Conservation (phyloP, 1,284 basidiomycete genomes). For the Ustilago cynodontis region DNA sequence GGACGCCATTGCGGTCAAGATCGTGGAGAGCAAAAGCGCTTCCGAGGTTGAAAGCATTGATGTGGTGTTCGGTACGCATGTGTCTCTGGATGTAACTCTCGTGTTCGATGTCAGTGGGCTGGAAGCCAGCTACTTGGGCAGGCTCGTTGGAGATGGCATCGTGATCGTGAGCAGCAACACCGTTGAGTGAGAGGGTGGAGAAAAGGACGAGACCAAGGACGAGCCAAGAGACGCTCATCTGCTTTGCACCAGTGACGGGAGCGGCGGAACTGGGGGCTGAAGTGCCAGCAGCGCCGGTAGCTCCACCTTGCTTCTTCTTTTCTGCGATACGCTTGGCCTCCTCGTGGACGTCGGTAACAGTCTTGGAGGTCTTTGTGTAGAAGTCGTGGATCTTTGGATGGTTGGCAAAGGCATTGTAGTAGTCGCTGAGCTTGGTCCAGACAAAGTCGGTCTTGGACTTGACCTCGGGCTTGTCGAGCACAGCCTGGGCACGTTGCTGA, state of each 20-base stretch:
- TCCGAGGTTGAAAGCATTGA: conserved; percentile 69
- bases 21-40: conserved; percentile 85
- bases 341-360: conserved; percentile 85
- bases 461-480: conserved; percentile 59
- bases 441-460: conserved; percentile 56
- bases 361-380: conserved; percentile 84
- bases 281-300: conserved; percentile 51
- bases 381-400: conserved; percentile 73
- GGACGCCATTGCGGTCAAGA: conserved; percentile 76
- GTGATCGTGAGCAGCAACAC: conserved; percentile 41
- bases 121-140: conserved; percentile 51
- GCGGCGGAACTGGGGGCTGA: conserved; percentile 21
- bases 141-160: conserved; percentile 43
- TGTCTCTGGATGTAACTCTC: conserved; percentile 68
- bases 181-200: conserved; percentile 40
- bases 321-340: conserved; percentile 83
- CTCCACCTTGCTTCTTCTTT: conserved; percentile 71
- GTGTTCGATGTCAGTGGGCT: conserved; percentile 46
- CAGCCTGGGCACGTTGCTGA: conserved; percentile 51
- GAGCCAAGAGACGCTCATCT: conserved; percentile 52
- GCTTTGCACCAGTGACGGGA: conserved; percentile 22
- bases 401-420: conserved; percentile 61
- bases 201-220: conserved; percentile 48
- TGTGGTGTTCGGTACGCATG: conserved; percentile 70
- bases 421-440: conserved; percentile 62